Evolutionary conservation across 2,329 filamentous ascomycete genomes (phyloP), one percentile per base, ranked within the genome.

Genomic region (Corynespora cassiicola): DNA sequence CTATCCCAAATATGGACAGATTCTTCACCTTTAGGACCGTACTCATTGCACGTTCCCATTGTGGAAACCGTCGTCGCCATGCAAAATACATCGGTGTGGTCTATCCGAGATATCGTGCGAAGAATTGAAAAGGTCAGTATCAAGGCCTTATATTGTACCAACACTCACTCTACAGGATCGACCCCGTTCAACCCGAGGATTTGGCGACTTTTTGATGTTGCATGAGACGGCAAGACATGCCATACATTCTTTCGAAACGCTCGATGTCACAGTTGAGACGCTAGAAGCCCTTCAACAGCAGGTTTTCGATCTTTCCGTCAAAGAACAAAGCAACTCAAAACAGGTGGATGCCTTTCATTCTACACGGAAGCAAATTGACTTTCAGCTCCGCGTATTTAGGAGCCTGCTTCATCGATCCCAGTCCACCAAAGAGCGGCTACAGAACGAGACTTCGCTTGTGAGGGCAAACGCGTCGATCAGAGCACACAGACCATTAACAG

Each of bases 211-310:
- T 17, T 14, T 32, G 15, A 8, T 15, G 9, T 20, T 47, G 30
- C 43, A 47, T 17, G 43, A 47, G 18, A 28, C 31, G 6, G 15
- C 39, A 8, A 31, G 43, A 10, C 39, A 47, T 27, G 30, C 39
- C 15, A 47, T 38, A 14, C 43, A 47, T 23, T 42, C 39, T 14
- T 24, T 31, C n/a, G 34, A 47, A 23, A 42, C 43, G 10, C 39
- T 47, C 16, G 18, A 26, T 24, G 38, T 42, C 11, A 15, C 39
- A 9, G 26, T 38, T 14, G 26, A 42, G n/a, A 39, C 35, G 10
- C 8, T 47, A 16, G 34, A 30, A 16, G 43, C 38, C 3, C 25
- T 42, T 11, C 21, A 32, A 14, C 15, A 40, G 8, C 42, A 32
- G 10, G 22, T 36, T n/a, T 27, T 16, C 12, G 18, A 22, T 19